Evolutionary conservation across 1,284 basidiomycete genomes (phyloP), one percentile per base, ranked within the genome.

Genomic region (Schizopora paradoxa): DNA sequence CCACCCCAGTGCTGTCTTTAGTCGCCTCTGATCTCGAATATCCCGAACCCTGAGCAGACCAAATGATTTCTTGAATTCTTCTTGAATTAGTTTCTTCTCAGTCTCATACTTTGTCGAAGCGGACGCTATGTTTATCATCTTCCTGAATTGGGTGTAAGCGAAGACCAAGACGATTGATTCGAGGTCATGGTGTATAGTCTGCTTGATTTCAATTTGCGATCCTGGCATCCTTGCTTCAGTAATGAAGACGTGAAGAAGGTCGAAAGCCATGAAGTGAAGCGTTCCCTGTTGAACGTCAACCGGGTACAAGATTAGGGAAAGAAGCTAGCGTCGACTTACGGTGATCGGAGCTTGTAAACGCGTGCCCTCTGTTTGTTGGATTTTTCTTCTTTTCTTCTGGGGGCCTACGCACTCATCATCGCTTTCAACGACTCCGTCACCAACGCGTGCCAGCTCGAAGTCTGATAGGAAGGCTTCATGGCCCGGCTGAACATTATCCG

Each of bases 121-220:
- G n/a, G n/a, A n/a, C n/a, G n/a, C n/a, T n/a, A n/a, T n/a, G n/a
- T n/a, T n/a, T n/a, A n/a, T n/a, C 28, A 31, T 31, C 28, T 31
- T 8, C 14, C 28, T 31, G 28, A 14, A 31, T 10, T 10, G 8
- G 28, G 10, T 31, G 14, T 31, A 31, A 31, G 10, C 8, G 14
- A 50, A n/a, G 18, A 50, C 41, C 47, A 44, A 54, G 5, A 50
- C 14, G 29, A 52, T 34, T 1, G 51, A 54, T 26, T 54, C 52
- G 16, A 52, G 10, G 26, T 54, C 52, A 16, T 50, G 43, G 6
- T 43, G 28, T n/a, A 19, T 7, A 5, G 13, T 14, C 1, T 48
- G 44, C 29, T 27, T 13, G 8, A 34, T n/a, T n/a, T n/a, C n/a
- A n/a, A n/a, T n/a, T n/a, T n/a, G n/a, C n/a, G n/a, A n/a, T n/a